These are phyloP conservation scores for Sherardia arvensis DNA, from an alignment of 257 asterid species.

Conservation along the genomic window DNA sequence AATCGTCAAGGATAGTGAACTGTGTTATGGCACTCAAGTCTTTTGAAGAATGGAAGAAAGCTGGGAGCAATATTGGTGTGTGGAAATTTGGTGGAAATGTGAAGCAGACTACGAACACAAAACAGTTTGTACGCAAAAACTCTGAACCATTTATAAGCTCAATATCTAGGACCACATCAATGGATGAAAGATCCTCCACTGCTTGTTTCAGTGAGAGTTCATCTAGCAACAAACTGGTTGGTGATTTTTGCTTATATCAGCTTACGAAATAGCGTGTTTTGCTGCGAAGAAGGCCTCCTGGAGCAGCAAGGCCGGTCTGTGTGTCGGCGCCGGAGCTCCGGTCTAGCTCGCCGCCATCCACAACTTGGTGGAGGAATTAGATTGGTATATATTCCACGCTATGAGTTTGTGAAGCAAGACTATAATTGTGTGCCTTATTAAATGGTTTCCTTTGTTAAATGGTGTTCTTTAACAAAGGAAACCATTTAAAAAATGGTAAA, in stretches of 20 bases:
- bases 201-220: conserved; percentile 33
- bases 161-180: conserved; percentile 44
- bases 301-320: too few species aligned
- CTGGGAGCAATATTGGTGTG: conserved; percentile 68
- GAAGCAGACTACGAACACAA: conserved; percentile 47
- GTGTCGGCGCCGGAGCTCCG: too few species aligned
- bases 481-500: too few species aligned
- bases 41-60: conserved; percentile 69
- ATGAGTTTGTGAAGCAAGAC: too few species aligned
- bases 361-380: too few species aligned
- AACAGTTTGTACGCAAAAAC: conserved; percentile 76
- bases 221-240: conserved; percentile 43
- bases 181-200: conserved; percentile 42
- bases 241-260: conserved; percentile 9
- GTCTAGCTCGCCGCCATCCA: too few species aligned
- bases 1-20: conserved; percentile 79
- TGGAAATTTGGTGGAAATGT: conserved; percentile 91
- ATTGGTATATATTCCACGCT: too few species aligned
- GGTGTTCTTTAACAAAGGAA: too few species aligned
- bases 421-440: too few species aligned
- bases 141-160: conserved; percentile 76
- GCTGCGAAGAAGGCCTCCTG: too few species aligned
- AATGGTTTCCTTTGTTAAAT: too few species aligned
- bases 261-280: neutral
- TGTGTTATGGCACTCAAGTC: conserved; percentile 92